These are phyloP conservation scores for Colletotrichum sp. DNA, from an alignment of 2,329 filamentous ascomycete species.

Conservation along the genomic window DNA sequence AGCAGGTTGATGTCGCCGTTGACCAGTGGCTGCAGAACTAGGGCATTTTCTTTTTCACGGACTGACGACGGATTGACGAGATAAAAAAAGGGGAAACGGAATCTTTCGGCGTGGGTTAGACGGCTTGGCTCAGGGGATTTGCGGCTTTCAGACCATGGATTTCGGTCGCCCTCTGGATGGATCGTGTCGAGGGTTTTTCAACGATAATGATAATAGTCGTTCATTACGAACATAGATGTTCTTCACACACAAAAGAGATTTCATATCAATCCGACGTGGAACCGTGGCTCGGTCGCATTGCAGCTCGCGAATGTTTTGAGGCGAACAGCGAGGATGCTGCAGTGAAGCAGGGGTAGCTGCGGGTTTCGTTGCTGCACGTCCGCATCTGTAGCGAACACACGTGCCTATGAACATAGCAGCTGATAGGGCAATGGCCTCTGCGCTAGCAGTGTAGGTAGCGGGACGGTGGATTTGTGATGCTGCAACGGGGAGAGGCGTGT, in stretches of 20 bases:
- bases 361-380: conserved; percentile 2
- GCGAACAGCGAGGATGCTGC: neutral
- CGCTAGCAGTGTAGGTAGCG: neutral
- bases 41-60: neutral
- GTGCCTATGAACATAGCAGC: conserved; percentile 13
- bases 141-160: neutral
- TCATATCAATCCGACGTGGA: no score
- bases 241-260: neutral
- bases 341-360: neutral
- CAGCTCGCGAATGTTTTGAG: neutral
- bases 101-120: neutral
- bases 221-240: neutral
- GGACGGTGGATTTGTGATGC: conserved; percentile 1
- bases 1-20: conserved; percentile 72
- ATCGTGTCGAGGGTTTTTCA: neutral
- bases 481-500: neutral
- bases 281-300: neutral
- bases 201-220: conserved; percentile 10
- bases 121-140: neutral
- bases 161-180: neutral
- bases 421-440: conserved; percentile 24
- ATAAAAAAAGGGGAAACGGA: neutral
- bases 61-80: neutral
- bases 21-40: conserved; percentile 32
- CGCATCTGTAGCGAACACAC: conserved; percentile 19